Evolutionary conservation across 2,329 filamentous ascomycete species (phyloP).

Genomic region (Aspergillus sp.): DNA sequence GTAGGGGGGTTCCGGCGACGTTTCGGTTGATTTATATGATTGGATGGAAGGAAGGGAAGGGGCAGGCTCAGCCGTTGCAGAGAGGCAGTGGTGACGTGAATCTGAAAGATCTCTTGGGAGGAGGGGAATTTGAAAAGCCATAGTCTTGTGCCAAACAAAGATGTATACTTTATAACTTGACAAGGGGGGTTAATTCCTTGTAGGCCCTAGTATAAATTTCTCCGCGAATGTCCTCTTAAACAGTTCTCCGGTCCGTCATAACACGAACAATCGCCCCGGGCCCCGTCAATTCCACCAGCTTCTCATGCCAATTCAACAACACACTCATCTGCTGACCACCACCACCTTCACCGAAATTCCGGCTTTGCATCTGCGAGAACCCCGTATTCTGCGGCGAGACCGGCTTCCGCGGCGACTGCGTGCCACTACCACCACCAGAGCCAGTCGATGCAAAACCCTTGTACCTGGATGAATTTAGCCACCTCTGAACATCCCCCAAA

Average conservation of each 20-base stretch:
- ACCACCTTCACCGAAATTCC: conserved; percentile 54
- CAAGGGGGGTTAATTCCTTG: too few relatives aligned
- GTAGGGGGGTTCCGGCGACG: conserved; percentile 64
- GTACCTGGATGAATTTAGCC: conserved; percentile 51
- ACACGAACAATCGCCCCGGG: conserved; percentile 86
- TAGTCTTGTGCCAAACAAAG: conserved; percentile 3
- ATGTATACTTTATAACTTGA: too few relatives aligned
- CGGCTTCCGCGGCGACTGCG: conserved; percentile 43
- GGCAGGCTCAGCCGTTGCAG: conserved; percentile 69
- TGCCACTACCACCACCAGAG: conserved; percentile 25
- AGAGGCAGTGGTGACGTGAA: conserved; percentile 81
- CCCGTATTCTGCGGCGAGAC: conserved; percentile 64
- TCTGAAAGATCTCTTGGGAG: conserved; percentile 69
- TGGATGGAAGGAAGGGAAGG: conserved; percentile 81
- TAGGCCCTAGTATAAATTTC: too few relatives aligned
- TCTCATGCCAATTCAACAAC: conserved; percentile 96
- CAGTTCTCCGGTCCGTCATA: conserved; percentile 93
- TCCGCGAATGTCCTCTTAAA: conserved; percentile 39
- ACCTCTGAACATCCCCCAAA: not conserved
- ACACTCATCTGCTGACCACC: conserved; percentile 92
- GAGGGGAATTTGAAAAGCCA: conserved; percentile 29
- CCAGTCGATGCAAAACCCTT: conserved; percentile 66
- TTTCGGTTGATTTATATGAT: conserved; percentile 98
- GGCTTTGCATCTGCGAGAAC: conserved; percentile 68
- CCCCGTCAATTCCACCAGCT: conserved; percentile 88